Conservation (phyloP, 257 asterid genomes). For the Verbena officinalis region DNA sequence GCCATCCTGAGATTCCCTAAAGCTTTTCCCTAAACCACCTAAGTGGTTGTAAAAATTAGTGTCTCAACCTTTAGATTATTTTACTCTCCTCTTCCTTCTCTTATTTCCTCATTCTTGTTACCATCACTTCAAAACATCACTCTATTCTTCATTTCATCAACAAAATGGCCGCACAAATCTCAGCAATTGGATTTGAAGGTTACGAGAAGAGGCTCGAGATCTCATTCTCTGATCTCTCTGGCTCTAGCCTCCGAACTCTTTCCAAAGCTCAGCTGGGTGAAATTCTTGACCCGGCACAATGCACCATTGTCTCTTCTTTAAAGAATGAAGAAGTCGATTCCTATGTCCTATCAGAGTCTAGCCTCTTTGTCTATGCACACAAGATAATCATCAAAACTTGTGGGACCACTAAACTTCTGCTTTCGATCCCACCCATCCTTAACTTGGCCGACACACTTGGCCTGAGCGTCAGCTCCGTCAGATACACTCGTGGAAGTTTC, state of each 20-base stretch:
- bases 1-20: slow-evolving; percentile 68
- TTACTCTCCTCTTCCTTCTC: slow-evolving; percentile 25
- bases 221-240: slow-evolving; percentile 55
- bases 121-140: slow-evolving; percentile 29
- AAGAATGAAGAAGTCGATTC: slow-evolving; percentile 71
- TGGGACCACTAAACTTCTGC: slow-evolving; percentile 84
- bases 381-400: slow-evolving; percentile 81
- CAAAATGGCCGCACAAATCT: slow-evolving; percentile 61
- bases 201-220: slow-evolving; percentile 86
- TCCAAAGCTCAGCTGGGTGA: slow-evolving; percentile 66
- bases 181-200: slow-evolving; percentile 88
- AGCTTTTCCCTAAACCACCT: slow-evolving; percentile 39
- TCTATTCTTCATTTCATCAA: slow-evolving; percentile 27
- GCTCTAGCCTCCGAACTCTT: slow-evolving; percentile 63
- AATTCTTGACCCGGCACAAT: slow-evolving; percentile 70
- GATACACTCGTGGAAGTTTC: slow-evolving; percentile 82
- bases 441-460: slow-evolving; percentile 47
- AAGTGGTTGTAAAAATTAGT: slow-evolving; percentile 30
- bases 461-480: slow-evolving; percentile 56
- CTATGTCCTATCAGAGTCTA: slow-evolving; percentile 83
- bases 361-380: slow-evolving; percentile 78
- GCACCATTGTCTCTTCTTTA: slow-evolving; percentile 79
- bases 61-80: slow-evolving; percentile 31
- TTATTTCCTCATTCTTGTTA: slow-evolving; percentile 40
- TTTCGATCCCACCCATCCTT: slow-evolving; percentile 72